phyloP scores from a whole-genome alignment of 1,284 basidiomycete genomes.

The Xerocomus amazonicus region DNA sequence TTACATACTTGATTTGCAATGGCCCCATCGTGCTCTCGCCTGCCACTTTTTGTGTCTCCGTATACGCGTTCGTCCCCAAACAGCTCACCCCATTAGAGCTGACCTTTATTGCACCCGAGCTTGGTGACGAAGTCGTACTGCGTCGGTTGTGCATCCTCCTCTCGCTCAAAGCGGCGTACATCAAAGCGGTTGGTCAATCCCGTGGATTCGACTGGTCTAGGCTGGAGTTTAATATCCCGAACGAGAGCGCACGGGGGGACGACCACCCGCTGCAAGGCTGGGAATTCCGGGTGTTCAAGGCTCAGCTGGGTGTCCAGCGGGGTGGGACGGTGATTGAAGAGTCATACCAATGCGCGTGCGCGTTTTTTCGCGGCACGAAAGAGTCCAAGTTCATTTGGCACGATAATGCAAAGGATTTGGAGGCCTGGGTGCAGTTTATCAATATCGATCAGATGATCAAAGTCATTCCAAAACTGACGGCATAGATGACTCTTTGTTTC shows the following conservation, averaged over 20 bases:
- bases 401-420: constrained; percentile 58
- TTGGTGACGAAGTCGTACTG: constrained; percentile 59
- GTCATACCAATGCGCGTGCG: constrained; percentile 68
- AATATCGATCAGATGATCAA: constrained; percentile 76
- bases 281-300: constrained; percentile 78
- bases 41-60: neutral
- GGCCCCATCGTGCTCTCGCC: neutral
- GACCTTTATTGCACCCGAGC: constrained; percentile 46
- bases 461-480: constrained; percentile 67
- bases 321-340: constrained; percentile 54
- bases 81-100: constrained; percentile 65
- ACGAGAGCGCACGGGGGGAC: constrained; percentile 58
- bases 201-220: constrained; percentile 75
- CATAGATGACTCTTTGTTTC: constrained; percentile 34
- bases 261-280: constrained; percentile 65
- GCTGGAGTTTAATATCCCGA: constrained; percentile 72
- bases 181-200: constrained; percentile 76
- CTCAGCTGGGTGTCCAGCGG: constrained; percentile 63
- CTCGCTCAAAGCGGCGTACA: constrained; percentile 73
- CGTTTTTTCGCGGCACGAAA: constrained; percentile 65
- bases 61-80: neutral
- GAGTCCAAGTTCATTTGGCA: constrained; percentile 71
- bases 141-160: constrained; percentile 71
- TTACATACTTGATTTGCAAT: neutral
- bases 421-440: constrained; percentile 77